Evolutionary conservation across 164 flowering plant genomes (phyloP), one percentile per base, ranked within the genome.

Genomic region (Protea cynaroides): DNA sequence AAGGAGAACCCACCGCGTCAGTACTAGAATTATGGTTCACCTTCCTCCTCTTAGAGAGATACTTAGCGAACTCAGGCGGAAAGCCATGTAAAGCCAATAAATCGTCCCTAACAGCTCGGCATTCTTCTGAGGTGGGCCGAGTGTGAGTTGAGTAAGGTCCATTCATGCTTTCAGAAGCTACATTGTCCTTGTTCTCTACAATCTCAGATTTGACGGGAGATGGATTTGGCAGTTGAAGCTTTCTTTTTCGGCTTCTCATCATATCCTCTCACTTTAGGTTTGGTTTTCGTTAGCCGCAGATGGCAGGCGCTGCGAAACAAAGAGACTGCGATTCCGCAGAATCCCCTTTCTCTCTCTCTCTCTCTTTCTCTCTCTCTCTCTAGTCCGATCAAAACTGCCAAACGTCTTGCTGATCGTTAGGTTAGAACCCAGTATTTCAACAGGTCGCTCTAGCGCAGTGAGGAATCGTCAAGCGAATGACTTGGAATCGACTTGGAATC

Each of bases 71-170:
- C 65, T 90, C 86, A 64, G 61, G 65, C 22, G 98, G 97, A 72
- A 88, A 90, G 14, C 98, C 97, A 64, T 92, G 90, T 25, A 84
- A 70, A 49, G 81, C 62, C 71, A 92, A 65, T 62, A 90, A 84
- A 18, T 69, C 76, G 76, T 90, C 90, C 24, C 89, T 74, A 0
- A 87, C 80, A 38, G 78, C 60, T 38, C 58, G 69, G 82, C 98
- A 92, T 76, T 92, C 94, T 53, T 82, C 77, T 2, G 84, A 77
- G 17, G 90, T 85, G 40, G 98, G 98, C 23, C 83, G 76, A 29
- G 49, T 66, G 75, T 84, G 74, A 24, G 65, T 38, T 15, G 90
- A 92, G 70, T 73, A 85, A 1, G 88, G 89, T 9, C 75, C 84
- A 5, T 24, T 29, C 7, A 40, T 15, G 52, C 52, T 49, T 18